Evolutionary conservation across 768 basidiomycete species (phyloP).

Genomic region (Lyophyllum decastes): DNA sequence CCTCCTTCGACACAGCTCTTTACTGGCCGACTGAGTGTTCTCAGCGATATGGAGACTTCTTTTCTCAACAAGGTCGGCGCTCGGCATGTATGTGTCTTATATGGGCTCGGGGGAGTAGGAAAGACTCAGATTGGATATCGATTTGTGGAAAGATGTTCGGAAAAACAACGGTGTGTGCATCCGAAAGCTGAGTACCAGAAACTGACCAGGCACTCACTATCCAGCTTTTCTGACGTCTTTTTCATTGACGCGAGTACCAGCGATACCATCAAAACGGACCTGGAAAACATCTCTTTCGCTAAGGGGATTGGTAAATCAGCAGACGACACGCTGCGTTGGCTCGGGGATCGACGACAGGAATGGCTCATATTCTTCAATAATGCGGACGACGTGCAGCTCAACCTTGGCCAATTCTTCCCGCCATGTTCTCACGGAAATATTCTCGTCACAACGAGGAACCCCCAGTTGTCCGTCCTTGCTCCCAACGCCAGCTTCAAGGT

Average conservation of each 20-base stretch:
- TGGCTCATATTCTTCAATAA: constrained; percentile 5
- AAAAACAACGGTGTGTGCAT: neutral
- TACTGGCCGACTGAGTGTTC: no score
- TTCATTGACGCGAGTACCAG: neutral
- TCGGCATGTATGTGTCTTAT: neutral
- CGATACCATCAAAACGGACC: neutral
- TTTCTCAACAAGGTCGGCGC: neutral
- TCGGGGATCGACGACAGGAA: neutral
- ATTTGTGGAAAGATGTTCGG: neutral
- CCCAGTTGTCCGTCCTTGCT: neutral
- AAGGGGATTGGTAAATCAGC: neutral
- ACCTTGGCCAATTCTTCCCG: neutral
- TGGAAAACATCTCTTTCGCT: neutral
- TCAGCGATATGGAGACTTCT: neutral
- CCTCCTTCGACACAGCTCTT: neutral
- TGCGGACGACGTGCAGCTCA: neutral
- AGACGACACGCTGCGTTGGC: neutral
- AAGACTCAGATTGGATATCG: neutral
- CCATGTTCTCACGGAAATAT: constrained; percentile 2
- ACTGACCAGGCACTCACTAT: no score
- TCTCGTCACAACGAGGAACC: constrained; percentile 4
- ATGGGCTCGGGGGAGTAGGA: neutral
- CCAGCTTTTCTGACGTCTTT: neutral
- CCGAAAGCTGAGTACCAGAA: no score
- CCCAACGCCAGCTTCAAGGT: neutral